Conservation (phyloP, 352 stramenopile genomes). For the Globisporangium acanthophoron region DNA sequence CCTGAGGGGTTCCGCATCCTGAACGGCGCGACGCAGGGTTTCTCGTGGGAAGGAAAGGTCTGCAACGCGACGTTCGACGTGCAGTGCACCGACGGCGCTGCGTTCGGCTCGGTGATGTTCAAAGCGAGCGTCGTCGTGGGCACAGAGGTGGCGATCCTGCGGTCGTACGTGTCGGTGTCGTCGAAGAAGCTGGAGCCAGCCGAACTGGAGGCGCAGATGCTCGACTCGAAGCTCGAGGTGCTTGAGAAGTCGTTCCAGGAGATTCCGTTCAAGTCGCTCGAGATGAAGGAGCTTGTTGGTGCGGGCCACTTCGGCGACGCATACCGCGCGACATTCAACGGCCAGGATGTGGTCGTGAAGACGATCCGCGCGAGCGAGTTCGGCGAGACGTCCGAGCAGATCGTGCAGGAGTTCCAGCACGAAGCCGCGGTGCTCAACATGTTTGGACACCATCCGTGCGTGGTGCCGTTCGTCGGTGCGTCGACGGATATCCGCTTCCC, state of each 20-base stretch:
- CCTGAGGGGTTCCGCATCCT: constrained; percentile 55
- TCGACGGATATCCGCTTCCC: constrained; percentile 64
- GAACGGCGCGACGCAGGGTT: constrained; percentile 60
- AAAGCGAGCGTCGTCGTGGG: constrained; percentile 69
- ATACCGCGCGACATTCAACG: constrained; percentile 53
- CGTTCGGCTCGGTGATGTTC: constrained; percentile 61
- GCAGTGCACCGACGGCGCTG: constrained; percentile 44
- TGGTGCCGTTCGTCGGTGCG: constrained; percentile 78
- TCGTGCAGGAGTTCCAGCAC: constrained; percentile 79
- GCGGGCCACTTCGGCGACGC: constrained; percentile 78
- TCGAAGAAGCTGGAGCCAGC: constrained; percentile 23
- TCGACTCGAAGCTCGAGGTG: constrained; percentile 63
- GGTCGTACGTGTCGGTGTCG: constrained; percentile 69
- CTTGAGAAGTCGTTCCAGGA: constrained; percentile 72
- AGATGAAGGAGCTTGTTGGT: constrained; percentile 73
- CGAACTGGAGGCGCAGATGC: constrained; percentile 45
- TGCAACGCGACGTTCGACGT: constrained; percentile 55
- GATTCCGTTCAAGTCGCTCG: constrained; percentile 54
- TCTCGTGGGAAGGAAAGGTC: constrained; percentile 68
- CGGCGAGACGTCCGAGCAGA: constrained; percentile 65
- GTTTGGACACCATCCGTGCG: constrained; percentile 78
- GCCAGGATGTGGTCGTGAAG: constrained; percentile 77
- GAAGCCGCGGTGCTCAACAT: constrained; percentile 75
- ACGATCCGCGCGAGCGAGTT: constrained; percentile 73
- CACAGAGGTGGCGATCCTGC: constrained; percentile 58